These are phyloP conservation scores for Lasiosphaeria ovina DNA, from an alignment of 495 filamentous ascomycete species.

Conservation along the genomic window DNA sequence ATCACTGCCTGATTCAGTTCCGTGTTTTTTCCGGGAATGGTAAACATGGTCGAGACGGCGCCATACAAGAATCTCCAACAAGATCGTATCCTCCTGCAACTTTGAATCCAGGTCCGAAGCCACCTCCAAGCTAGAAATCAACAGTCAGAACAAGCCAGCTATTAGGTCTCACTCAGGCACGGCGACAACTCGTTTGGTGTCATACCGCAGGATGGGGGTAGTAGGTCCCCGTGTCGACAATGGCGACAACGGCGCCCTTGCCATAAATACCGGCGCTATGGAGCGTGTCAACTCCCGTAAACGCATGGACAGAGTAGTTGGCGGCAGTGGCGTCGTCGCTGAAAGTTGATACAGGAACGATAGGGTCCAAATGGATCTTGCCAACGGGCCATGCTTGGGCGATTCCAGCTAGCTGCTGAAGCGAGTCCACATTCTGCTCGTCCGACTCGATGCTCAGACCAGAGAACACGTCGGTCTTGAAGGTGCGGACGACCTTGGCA, in stretches of 20 bases:
- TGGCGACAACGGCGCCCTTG: constrained; percentile 27
- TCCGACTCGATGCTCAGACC: constrained; percentile 31
- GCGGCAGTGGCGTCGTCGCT: constrained; percentile 19
- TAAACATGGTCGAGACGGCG: neutral
- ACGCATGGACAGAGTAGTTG: constrained; percentile 32
- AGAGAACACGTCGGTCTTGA: constrained; percentile 34
- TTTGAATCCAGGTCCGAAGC: constrained; percentile 35
- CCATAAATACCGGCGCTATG: constrained; percentile 32
- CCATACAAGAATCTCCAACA: constrained; percentile 28
- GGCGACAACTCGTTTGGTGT: neutral
- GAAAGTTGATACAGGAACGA: constrained; percentile 14
- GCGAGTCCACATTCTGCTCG: constrained; percentile 24
- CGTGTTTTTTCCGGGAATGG: neutral
- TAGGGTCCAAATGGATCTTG: constrained; percentile 18
- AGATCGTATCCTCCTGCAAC: constrained; percentile 37
- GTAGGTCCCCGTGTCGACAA: constrained; percentile 46
- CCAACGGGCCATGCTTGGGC: constrained; percentile 29
- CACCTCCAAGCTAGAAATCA: constrained; percentile 31
- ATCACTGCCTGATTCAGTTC: neutral
- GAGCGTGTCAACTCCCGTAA: constrained; percentile 33
- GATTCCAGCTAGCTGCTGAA: constrained; percentile 20
- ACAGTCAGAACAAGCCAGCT: neutral
- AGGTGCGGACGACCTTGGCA: constrained; percentile 24
- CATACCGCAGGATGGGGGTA: constrained; percentile 44
- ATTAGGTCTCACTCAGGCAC: neutral